Conservation (phyloP, 768 basidiomycete genomes). For the Erythrobasidium yunnanense region DNA sequence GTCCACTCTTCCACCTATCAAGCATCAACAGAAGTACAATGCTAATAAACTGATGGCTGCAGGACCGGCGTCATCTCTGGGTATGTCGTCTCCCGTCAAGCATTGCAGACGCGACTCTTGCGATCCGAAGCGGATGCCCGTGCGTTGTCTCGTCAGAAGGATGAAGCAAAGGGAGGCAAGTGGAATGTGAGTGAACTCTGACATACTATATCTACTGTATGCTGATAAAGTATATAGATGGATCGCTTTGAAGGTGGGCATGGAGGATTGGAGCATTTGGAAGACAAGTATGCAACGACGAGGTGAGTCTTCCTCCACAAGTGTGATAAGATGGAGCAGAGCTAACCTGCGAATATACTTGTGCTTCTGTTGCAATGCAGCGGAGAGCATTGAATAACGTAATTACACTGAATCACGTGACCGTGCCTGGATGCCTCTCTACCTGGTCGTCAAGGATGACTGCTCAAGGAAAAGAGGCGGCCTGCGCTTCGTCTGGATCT, state of each 20-base stretch:
- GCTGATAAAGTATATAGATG: no score
- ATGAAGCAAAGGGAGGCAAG: not conserved
- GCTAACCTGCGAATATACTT: no score
- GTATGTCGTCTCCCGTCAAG: conserved; percentile 21
- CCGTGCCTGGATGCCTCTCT: no score
- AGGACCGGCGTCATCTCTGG: conserved; percentile 23
- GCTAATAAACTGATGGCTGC: no score
- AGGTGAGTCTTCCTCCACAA: conserved; percentile 13
- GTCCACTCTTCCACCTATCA: not conserved
- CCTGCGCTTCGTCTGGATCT: no score
- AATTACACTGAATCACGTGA: no score
- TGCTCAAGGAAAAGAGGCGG: no score
- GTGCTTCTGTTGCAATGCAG: not conserved
- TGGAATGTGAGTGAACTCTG: conserved; percentile 2
- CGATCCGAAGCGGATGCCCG: conserved; percentile 5
- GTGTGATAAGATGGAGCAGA: no score
- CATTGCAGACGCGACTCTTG: not conserved
- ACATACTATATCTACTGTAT: no score
- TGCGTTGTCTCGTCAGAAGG: not conserved
- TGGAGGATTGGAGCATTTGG: conserved; percentile 1
- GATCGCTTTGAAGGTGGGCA: not conserved
- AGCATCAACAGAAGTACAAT: not conserved
- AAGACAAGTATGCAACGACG: conserved; percentile 23
- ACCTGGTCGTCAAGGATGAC: no score
- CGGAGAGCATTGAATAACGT: not conserved